Base-by-base conservation (phyloP, 768 basidiomycete species). In the Pulveroboletus sp. region DNA sequence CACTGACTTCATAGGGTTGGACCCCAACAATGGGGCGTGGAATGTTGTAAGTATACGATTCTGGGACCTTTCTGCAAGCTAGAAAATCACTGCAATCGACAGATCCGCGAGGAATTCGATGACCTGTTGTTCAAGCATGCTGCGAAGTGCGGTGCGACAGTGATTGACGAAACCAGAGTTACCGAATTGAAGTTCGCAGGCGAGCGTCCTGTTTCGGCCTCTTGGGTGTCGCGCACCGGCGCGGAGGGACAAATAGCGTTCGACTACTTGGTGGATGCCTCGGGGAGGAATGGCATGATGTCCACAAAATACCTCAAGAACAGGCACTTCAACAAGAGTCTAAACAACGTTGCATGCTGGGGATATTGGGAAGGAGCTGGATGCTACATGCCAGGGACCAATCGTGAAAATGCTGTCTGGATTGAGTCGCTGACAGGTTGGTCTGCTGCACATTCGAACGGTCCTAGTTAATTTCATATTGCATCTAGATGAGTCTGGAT, bases 401-500 rank as follows among this genome's bases (percentile, higher is more conserved):
- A 27, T 20, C 60, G 68, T 5, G 65, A 71, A 29, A 71, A 70
- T 44, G 65, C 71, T 2, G 57, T 66, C 6, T 73, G 63, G 64
- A 57, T 73, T n/a, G 71, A 73, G 51, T 63, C 68, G 6, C 49
- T 73, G 17, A 63, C 36, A 4, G 45, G 53, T 39, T 9, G 34
- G 43, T 0, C 7, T 8, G 10, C 31, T 10, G 17, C 22, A 31
- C 4, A 1, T 17, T 20, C 16, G n/a, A n/a, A n/a, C n/a, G n/a
- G n/a, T n/a, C n/a, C n/a, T n/a, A n/a, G n/a, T n/a, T n/a, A n/a
- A n/a, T n/a, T n/a, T n/a, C n/a, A n/a, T n/a, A n/a, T n/a, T n/a
- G n/a, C n/a, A n/a, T n/a, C n/a, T 27, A 78, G 78, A 79, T 37
- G 76, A 78, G 53, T 71, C 72, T 19, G 78, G 79, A 7, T 80